Evolutionary conservation across 352 stramenopile species (phyloP).

Genomic region (Phytophthora aleatoria): DNA sequence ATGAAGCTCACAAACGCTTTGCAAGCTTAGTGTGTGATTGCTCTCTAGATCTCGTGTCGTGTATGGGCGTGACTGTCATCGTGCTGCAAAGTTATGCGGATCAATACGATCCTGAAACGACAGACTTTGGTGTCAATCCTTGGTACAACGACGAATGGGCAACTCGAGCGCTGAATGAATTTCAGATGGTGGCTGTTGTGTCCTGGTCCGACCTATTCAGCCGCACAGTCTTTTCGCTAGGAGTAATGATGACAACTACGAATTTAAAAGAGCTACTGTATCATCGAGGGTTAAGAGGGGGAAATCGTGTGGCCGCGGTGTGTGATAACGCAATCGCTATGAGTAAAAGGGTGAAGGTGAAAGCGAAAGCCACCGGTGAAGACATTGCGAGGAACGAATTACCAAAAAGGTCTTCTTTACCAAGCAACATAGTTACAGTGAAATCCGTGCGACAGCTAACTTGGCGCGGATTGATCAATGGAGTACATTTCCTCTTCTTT

Average conservation of each 20-base stretch:
- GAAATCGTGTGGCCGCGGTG: not conserved
- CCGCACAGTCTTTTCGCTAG: slow-evolving; percentile 20
- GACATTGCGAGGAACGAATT: too few species aligned
- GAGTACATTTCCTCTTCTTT: slow-evolving; percentile 14
- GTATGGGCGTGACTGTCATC: slow-evolving; percentile 26
- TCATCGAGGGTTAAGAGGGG: not conserved
- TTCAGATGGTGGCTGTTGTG: slow-evolving; percentile 29
- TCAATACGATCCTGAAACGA: slow-evolving; percentile 22
- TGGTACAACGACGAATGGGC: slow-evolving; percentile 6
- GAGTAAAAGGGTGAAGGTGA: slow-evolving; percentile 2
- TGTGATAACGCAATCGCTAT: not conserved
- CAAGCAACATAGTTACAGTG: not conserved
- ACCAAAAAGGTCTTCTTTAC: not conserved
- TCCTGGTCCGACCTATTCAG: slow-evolving; percentile 25
- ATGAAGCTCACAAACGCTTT: slow-evolving; percentile 27
- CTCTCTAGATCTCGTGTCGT: slow-evolving; percentile 36
- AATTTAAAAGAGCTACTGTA: slow-evolving; percentile 28
- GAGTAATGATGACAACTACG: slow-evolving; percentile 14
- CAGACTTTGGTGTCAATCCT: slow-evolving; percentile 4
- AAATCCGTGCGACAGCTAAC: not conserved
- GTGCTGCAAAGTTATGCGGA: slow-evolving; percentile 25
- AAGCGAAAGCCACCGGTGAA: not conserved
- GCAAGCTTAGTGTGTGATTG: slow-evolving; percentile 33
- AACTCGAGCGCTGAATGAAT: slow-evolving; percentile 25
- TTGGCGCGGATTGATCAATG: slow-evolving; percentile 1